A percentile compares a stretch with the other conserved stretches of the same genome.
These are phyloP conservation scores for Urochloa ruziziensis DNA, from an alignment of 176 grass and related monocot genomes.

Conservation along the genomic window DNA sequence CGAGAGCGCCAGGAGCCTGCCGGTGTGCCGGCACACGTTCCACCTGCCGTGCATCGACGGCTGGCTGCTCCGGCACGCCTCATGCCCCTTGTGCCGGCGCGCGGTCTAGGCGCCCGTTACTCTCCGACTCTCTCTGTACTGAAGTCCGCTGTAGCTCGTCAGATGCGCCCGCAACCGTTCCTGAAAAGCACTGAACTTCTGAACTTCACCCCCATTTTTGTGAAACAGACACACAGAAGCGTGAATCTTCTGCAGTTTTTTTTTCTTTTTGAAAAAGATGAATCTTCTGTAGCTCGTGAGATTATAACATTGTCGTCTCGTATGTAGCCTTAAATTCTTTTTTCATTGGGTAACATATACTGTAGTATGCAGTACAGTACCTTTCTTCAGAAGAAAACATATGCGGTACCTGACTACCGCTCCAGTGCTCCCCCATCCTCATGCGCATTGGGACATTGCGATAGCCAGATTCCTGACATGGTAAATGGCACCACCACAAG, in stretches of 20 bases:
- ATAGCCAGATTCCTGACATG: background rate
- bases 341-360: background rate
- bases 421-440: background rate
- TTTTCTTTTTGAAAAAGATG: too few relatives aligned
- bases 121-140: background rate
- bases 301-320: background rate
- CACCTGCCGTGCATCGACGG: conserved; percentile 65
- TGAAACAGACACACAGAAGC: background rate
- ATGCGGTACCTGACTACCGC: background rate
- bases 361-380: background rate
- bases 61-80: conserved; percentile 58
- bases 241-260: too few relatives aligned
- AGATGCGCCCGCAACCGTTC: background rate
- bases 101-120: conserved; percentile 18
- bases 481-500: background rate
- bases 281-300: background rate
- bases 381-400: background rate
- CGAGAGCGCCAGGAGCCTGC: conserved; percentile 49
- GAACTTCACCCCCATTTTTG: background rate
- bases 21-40: conserved; percentile 54
- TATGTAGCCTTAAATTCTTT: background rate
- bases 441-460: background rate
- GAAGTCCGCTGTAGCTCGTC: background rate
- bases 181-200: background rate
- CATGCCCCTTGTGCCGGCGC: conserved; percentile 52